Evolutionary conservation across 345 rosid species (phyloP).

Genomic region (Linum usitatissimum): DNA sequence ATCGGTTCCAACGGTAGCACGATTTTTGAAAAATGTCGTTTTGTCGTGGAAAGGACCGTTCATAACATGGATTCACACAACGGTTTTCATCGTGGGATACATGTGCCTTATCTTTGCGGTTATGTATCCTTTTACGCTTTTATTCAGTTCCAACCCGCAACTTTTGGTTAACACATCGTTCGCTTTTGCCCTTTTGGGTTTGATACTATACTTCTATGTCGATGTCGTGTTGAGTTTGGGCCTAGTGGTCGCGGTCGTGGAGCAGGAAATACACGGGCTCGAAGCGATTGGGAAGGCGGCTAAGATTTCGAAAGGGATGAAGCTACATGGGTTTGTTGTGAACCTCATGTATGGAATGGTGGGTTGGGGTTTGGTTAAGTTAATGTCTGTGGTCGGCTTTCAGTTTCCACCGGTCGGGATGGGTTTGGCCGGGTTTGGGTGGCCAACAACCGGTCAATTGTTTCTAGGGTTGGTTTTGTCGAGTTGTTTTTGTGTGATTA

Average conservation of each 20-base stretch:
- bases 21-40: conserved; percentile 31
- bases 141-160: conserved; percentile 1
- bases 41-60: too few relatives aligned
- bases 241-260: conserved; percentile 43
- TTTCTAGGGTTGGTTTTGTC: conserved; percentile 19
- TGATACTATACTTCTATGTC: conserved; percentile 23
- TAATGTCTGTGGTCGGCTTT: not conserved
- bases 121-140: conserved; percentile 12
- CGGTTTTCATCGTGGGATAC: conserved; percentile 29
- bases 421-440: not conserved
- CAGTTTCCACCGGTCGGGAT: not conserved
- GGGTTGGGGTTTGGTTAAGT: conserved; percentile 4
- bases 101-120: conserved; percentile 11
- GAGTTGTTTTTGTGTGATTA: conserved; percentile 12
- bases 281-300: conserved; percentile 54
- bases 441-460: conserved; percentile 2
- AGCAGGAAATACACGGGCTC: conserved; percentile 32
- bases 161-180: not conserved
- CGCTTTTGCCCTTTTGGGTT: conserved; percentile 9
- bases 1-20: conserved; percentile 16
- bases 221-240: conserved; percentile 40
- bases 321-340: conserved; percentile 33
- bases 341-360: conserved; percentile 22
- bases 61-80: conserved; percentile 31
- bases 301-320: conserved; percentile 36